Evolutionary conservation across 495 filamentous ascomycete genomes (phyloP).

Genomic region (Penicillium turbatum): DNA sequence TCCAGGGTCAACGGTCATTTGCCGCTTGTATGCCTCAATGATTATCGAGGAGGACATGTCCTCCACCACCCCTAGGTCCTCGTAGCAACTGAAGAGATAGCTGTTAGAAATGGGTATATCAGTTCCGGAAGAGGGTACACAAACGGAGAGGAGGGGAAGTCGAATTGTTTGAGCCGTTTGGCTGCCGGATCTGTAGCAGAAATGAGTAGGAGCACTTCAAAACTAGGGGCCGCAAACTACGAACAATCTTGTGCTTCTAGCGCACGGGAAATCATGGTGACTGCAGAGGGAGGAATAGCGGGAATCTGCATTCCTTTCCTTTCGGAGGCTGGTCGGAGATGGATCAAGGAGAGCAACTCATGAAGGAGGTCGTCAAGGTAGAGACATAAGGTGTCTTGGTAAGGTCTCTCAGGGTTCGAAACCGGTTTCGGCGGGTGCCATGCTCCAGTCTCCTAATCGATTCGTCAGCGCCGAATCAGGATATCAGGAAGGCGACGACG

Average conservation of each 20-base stretch:
- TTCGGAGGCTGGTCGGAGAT: conserved; percentile 43
- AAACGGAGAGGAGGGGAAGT: conserved; percentile 29
- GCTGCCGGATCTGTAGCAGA: conserved; percentile 30
- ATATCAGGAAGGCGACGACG: too few species aligned
- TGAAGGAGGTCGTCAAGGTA: conserved; percentile 53
- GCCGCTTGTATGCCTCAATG: conserved; percentile 38
- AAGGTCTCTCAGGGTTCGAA: conserved; percentile 34
- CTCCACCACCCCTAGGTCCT: conserved; percentile 43
- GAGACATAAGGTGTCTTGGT: conserved; percentile 40
- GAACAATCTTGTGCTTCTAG: conserved; percentile 50
- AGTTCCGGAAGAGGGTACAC: neutral
- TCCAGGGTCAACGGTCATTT: conserved; percentile 33
- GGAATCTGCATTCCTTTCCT: conserved; percentile 34
- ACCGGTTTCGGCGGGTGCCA: conserved; percentile 48
- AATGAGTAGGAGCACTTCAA: neutral
- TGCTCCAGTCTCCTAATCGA: conserved; percentile 29
- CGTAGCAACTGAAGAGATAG: conserved; percentile 31
- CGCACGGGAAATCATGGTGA: conserved; percentile 36
- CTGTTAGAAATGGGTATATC: conserved; percentile 9
- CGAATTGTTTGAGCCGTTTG: conserved; percentile 27
- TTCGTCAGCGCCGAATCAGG: conserved; percentile 15
- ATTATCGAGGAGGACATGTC: conserved; percentile 38
- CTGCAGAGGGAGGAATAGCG: conserved; percentile 28
- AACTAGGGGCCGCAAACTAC: conserved; percentile 11
- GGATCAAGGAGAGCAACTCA: conserved; percentile 48